phyloP scores from a whole-genome alignment of 2,329 filamentous ascomycete species.

The Paramyrothecium sp. region DNA sequence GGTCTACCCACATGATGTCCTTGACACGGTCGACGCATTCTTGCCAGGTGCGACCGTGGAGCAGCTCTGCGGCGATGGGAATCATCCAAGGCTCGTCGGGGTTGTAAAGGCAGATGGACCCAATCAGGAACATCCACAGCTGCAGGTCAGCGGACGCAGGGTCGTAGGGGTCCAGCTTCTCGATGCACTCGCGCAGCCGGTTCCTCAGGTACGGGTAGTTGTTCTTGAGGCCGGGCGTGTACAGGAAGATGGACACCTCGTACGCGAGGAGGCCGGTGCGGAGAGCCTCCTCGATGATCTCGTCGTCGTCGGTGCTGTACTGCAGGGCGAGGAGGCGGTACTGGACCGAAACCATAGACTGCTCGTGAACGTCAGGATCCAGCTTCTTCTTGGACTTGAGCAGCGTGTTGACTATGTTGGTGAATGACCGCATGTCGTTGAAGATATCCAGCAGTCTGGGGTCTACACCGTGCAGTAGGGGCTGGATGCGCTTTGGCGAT shows the following conservation, averaged over 20 bases:
- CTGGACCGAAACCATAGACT: conserved; percentile 26
- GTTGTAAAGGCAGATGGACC: conserved; percentile 18
- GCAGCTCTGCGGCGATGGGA: conserved; percentile 11
- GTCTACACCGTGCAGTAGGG: conserved; percentile 14
- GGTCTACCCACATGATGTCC: conserved; percentile 23
- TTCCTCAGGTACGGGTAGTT: conserved; percentile 10
- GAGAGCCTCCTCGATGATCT: conserved; percentile 16
- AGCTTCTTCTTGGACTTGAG: conserved; percentile 18
- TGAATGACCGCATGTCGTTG: conserved; percentile 26
- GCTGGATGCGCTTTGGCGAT: conserved; percentile 4
- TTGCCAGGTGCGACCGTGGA: conserved; percentile 13
- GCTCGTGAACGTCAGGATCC: conserved; percentile 21
- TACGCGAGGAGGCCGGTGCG: conserved; percentile 27
- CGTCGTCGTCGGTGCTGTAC: conserved; percentile 5
- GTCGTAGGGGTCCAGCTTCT: conserved; percentile 1
- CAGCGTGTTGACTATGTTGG: conserved; percentile 19
- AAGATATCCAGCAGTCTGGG: conserved; percentile 21
- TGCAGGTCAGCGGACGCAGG: conserved; percentile 13
- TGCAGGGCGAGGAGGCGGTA: conserved; percentile 24
- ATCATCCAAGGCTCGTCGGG: conserved; percentile 18
- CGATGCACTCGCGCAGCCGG: conserved; percentile 11
- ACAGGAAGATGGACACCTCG: conserved; percentile 23
- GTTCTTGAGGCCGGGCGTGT: conserved; percentile 14
- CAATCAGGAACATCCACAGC: conserved; percentile 23
- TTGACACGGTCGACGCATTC: conserved; percentile 15